Evolutionary conservation across 495 filamentous ascomycete genomes (phyloP), one percentile per base, ranked within the genome.

Genomic region (Hypoxylon cercidicola): DNA sequence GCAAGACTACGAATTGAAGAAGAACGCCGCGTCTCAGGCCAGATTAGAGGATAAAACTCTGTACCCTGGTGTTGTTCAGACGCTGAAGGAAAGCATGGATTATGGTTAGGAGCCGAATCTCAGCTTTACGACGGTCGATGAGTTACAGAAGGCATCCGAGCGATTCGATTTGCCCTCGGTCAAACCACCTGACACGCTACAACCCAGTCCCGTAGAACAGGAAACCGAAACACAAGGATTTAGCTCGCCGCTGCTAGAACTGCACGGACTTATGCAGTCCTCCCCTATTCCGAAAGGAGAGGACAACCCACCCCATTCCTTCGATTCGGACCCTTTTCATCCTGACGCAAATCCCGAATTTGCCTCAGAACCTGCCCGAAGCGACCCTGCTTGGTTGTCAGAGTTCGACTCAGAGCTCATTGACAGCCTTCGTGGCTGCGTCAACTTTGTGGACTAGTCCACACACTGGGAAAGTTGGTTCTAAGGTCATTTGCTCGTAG

Each of bases 371-470:
- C 7, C 21, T 34, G 23, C 20, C 68, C 2, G n/a, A 50, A 9
- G 10, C 16, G 74, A 80, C 45, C 81, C 82, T 12, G 72, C 62
- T 2, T 85, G 82, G 82, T 69, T 82, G 10, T 70, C 77, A 21
- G 78, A 81, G 13, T 77, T 83, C 51, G 80, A 85, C 43, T 58
- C 76, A 6, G 81, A 78, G 12, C 52, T 85, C 35, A 72, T 85
- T 46, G 69, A 83, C 32, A 72, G 77, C 37, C 77, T 82, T 41
- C 77, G 82, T 56, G 81, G 79, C 8, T 75, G 68, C 64, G 81
- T 84, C 19, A 81, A 81, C 9, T 84, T 86, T 71, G 74, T 86
- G 48, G 71, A 69, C 45, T 71, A 37, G 20, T 39, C 13, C 12
- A 32, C 16, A 49, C 11, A 19, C 8, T 37, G 18, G 21, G 18